Evolutionary conservation across 2,329 filamentous ascomycete species (phyloP), one percentile per base, ranked within the genome.

Genomic region (Venturia oleaginea): DNA sequence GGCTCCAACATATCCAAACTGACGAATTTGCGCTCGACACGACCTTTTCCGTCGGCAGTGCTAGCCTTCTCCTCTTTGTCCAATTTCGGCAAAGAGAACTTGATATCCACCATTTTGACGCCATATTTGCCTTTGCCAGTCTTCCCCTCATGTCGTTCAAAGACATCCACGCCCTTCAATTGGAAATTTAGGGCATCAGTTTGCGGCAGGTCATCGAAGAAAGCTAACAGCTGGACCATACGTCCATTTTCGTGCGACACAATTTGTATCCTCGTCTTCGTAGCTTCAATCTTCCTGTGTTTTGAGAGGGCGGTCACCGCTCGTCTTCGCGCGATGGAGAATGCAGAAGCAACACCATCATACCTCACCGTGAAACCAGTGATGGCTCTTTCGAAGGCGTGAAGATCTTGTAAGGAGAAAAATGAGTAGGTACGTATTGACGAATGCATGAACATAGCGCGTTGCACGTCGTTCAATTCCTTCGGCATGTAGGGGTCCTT

Each of bases 131-230:
- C 65, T 62, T 64, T 67, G 27, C 71, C 70, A 68, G 77, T 72
- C 63, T 70, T 71, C 64, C 80, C 78, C 46, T 75, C 74, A 19
- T 73, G 70, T 62, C 75, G 83, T 76, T 96, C 92, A 70, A 92
- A 93, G 0, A 87, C 83, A 72, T 96, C 92, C 0, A 90, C 95
- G 8, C 86, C 85, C 75, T 92, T 93, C 66, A 97, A 82, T 37
- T 88, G 83, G 73, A 96, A 95, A 69, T 91, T 92, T 89, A 97
- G 91, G 72, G 90, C 91, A 68, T 91, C 86, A 3, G 92, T 91
- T 70, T 96, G 90, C 54, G 84, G 85, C 75, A 96, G 96, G 66
- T 92, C 89, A 68, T 91, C 87, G 73, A 96, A 94, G 77, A 96
- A 97, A 3, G 87, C 91, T 27, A 95, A 78, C 37, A 97, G 78